phyloP scores from a whole-genome alignment of 2,329 filamentous ascomycete species.

The Colletotrichum limetticola region DNA sequence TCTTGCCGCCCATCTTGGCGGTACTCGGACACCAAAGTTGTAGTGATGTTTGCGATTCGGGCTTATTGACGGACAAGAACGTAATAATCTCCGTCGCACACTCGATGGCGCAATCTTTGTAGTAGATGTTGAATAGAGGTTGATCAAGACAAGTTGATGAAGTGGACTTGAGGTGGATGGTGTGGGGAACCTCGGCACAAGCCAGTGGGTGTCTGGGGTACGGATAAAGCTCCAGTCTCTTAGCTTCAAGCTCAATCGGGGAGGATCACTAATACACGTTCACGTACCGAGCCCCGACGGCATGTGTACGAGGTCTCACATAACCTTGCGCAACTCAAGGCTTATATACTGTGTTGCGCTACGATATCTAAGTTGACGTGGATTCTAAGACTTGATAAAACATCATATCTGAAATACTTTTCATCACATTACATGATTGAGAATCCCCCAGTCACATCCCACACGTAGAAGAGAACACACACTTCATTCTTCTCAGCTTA shows the following conservation, averaged over 20 bases:
- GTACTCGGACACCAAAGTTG: background rate
- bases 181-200: constrained; percentile 32
- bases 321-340: background rate
- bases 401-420: background rate
- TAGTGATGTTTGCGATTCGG: background rate
- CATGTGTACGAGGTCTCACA: background rate
- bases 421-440: background rate
- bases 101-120: constrained; percentile 12
- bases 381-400: background rate
- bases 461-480: background rate
- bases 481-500: background rate
- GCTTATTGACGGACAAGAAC: background rate
- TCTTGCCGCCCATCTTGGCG: constrained; percentile 66
- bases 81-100: background rate
- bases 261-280: constrained; percentile 23
- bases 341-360: background rate
- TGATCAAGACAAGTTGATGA: background rate
- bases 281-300: constrained; percentile 11
- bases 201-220: constrained; percentile 12
- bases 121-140: background rate
- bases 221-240: background rate
- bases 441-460: background rate
- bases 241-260: background rate
- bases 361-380: background rate
- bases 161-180: constrained; percentile 5